Evolutionary conservation across 1,284 basidiomycete genomes (phyloP), one percentile per base, ranked within the genome.

Genomic region (Phylloboletellus chloephorus): DNA sequence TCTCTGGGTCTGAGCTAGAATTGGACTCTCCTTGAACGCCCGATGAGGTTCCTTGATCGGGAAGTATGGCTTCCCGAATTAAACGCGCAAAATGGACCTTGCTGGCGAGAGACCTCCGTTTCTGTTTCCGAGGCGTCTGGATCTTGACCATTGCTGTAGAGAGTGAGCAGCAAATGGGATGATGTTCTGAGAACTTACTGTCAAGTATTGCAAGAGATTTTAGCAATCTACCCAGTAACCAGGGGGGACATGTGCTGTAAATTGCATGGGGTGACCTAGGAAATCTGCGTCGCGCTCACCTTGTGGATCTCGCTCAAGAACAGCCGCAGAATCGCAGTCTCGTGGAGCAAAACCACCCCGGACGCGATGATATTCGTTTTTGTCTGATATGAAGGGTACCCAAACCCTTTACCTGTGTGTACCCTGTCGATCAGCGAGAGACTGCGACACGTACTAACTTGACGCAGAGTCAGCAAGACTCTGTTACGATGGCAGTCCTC

Each of bases 71-170:
- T 42, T 52, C 53, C 22, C 54, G 50, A 20, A 55, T 46, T 20
- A 55, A 37, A 40, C 53, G 51, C 28, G 50, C 37, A 17, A 58
- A 49, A 24, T 46, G 56, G 15, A 46, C 51, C 39, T 46, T 58
- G 38, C 49, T 44, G 12, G 55, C 49, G 23, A 56, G 41, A 31
- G 53, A 56, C 32, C 28, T 48, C 28, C 49, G 52, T 37, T 52
- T 55, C 20, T 56, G 53, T 43, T 52, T 58, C 25, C 53, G 53
- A 35, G 50, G 33, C 4, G 37, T 41, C 24, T 35, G 53, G 9
- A 33, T 41, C 32, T 52, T 57, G 9, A 15, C 39, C 41, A 47
- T 55, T 25, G 28, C 35, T 50, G 32, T 5, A 26, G 19, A 33
- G 16, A 31, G 21, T 50, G 32, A 46, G 37, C 9, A 21, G 19